phyloP scores from a whole-genome alignment of 2,329 filamentous ascomycete species.

The Botrytis hyacinthi region DNA sequence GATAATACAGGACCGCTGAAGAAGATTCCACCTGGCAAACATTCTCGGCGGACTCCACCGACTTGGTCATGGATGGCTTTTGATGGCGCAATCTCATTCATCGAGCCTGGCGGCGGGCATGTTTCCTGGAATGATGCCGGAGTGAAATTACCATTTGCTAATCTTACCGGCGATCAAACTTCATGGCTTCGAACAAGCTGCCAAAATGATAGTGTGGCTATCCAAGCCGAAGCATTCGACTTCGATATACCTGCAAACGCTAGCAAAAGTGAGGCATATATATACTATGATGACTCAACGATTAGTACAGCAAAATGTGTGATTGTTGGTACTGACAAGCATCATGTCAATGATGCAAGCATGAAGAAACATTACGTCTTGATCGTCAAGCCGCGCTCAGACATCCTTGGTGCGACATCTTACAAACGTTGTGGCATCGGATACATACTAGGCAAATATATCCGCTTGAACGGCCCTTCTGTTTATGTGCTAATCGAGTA shows the following conservation, averaged over 20 bases:
- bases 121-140: not conserved
- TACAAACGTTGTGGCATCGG: constrained; percentile 12
- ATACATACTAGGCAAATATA: not conserved
- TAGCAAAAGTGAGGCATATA: not conserved
- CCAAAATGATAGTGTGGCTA: not conserved
- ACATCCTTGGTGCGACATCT: not conserved
- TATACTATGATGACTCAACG: not conserved
- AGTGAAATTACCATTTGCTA: not conserved
- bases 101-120: not conserved
- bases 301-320: not conserved
- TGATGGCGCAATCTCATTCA: constrained; percentile 10
- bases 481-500: not conserved
- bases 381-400: not conserved
- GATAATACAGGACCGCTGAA: not conserved
- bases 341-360: not conserved
- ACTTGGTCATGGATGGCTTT: constrained; percentile 21
- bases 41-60: not conserved
- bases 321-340: not conserved
- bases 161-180: not conserved
- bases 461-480: not conserved
- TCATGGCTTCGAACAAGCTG: constrained; percentile 11
- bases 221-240: not conserved
- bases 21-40: not conserved
- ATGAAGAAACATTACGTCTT: constrained; percentile 5
- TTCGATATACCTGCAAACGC: not conserved